Conservation (phyloP, 2,329 filamentous ascomycete species). For the Leptodontidium sp. region DNA sequence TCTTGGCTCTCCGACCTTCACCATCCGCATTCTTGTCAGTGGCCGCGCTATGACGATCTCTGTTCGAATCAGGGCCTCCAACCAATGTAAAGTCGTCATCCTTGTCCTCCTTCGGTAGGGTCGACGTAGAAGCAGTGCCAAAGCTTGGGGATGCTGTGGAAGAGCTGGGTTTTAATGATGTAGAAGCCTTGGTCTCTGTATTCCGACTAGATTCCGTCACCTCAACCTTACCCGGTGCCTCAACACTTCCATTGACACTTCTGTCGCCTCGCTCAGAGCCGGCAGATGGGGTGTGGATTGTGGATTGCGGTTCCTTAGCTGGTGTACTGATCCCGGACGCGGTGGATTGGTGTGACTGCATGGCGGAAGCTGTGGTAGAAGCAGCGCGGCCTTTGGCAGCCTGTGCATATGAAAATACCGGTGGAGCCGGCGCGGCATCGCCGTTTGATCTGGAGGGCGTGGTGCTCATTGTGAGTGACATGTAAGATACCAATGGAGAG, state of each 20-base stretch:
- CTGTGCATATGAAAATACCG: conserved; percentile 91
- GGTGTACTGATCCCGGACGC: conserved; percentile 46
- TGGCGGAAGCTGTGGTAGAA: conserved; percentile 38
- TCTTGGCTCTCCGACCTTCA: conserved; percentile 44
- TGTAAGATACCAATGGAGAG: conserved; percentile 20
- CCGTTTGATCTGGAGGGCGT: conserved; percentile 47
- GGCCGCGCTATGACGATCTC: conserved; percentile 72
- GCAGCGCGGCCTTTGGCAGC: conserved; percentile 80
- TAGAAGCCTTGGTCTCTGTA: conserved; percentile 37
- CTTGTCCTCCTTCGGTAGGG: conserved; percentile 54
- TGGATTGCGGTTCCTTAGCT: conserved; percentile 42
- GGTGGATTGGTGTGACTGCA: conserved; percentile 43
- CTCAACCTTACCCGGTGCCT: conserved; percentile 35
- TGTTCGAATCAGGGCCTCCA: conserved; percentile 70
- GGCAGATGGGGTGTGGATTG: conserved; percentile 40
- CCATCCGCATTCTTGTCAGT: conserved; percentile 67
- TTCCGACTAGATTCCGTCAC: conserved; percentile 30
- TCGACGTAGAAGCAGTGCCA: conserved; percentile 58
- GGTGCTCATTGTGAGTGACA: conserved; percentile 51
- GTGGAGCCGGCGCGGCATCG: conserved; percentile 50
- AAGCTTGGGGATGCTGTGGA: conserved; percentile 61
- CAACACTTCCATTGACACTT: conserved; percentile 40
- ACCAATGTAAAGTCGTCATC: conserved; percentile 67
- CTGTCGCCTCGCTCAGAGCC: conserved; percentile 41
- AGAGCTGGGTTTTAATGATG: conserved; percentile 46